Conservation (phyloP, 306 rosid genomes). For the Pueraria montana region DNA sequence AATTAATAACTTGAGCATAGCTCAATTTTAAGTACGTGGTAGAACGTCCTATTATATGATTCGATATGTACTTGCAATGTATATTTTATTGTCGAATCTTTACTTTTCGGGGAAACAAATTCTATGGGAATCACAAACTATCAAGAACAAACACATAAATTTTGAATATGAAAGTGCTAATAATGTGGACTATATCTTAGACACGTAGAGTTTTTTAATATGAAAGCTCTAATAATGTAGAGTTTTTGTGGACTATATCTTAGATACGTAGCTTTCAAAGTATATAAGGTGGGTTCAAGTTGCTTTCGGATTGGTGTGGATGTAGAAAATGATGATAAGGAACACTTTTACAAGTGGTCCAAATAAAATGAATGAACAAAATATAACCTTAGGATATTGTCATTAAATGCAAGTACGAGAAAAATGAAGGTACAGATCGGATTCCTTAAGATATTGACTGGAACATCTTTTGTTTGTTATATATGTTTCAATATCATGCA, state of each 20-base stretch:
- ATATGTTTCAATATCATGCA: not conserved
- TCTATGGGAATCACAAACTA: too few species aligned
- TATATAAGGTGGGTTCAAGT: not conserved
- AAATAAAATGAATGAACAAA: not conserved
- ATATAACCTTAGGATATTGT: not conserved
- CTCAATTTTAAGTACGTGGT: too few species aligned
- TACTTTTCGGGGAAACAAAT: too few species aligned
- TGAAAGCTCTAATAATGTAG: not conserved
- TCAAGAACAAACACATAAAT: too few species aligned
- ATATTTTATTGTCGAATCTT: too few species aligned
- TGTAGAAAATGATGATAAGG: conserved; percentile 7
- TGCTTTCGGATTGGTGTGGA: not conserved
- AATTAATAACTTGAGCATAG: too few species aligned
- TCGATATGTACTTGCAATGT: too few species aligned
- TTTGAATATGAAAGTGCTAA: too few species aligned
- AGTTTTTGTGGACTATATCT: not conserved
- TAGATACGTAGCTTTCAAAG: not conserved
- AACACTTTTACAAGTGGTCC: conserved; percentile 1
- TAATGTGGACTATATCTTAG: not conserved
- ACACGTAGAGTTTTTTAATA: not conserved
- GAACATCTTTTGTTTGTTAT: not conserved
- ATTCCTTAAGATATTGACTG: not conserved
- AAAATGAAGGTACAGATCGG: not conserved
- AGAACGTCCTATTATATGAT: too few species aligned
- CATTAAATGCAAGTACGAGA: not conserved